Conservation (phyloP, 768 basidiomycete genomes). For the Amylocystis lapponica region DNA sequence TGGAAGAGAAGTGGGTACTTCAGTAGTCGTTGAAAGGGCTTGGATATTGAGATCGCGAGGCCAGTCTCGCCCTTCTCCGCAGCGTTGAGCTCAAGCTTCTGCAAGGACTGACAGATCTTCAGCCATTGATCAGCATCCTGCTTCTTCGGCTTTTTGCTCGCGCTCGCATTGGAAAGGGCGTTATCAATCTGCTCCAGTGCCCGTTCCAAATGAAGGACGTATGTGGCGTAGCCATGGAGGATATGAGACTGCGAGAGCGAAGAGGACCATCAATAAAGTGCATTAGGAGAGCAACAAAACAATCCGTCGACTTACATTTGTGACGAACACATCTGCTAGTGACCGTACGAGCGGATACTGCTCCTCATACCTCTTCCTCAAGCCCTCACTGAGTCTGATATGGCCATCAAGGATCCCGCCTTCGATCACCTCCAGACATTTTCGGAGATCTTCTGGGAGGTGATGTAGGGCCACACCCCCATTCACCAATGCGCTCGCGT, state of each 20-base stretch:
- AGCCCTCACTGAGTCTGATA: conserved; percentile 72
- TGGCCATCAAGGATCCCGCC: conserved; percentile 88
- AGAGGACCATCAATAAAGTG: conserved; percentile 7
- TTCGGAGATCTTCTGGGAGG: conserved; percentile 81
- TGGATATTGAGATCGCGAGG: conserved; percentile 89
- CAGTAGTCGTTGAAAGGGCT: conserved; percentile 93
- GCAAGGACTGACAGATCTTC: conserved; percentile 67
- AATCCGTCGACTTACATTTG: conserved; percentile 57
- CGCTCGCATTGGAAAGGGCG: conserved; percentile 54
- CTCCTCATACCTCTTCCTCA: conserved; percentile 90
- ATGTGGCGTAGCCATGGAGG: conserved; percentile 88
- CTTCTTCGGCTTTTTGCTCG: conserved; percentile 75
- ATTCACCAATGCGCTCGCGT: conserved; percentile 36
- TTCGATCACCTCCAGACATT: conserved; percentile 83
- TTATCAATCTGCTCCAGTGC: conserved; percentile 86
- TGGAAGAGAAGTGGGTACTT: conserved; percentile 98
- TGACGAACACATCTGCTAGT: conserved; percentile 93
- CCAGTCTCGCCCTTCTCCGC: conserved; percentile 89
- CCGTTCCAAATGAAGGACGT: conserved; percentile 90
- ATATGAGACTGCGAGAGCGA: conserved; percentile 85
- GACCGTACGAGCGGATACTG: conserved; percentile 92
- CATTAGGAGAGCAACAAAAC: conserved; percentile 3
- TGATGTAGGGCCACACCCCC: conserved; percentile 67
- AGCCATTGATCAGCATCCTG: conserved; percentile 76
- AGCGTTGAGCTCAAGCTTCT: conserved; percentile 74